Percentiles rank a stretch among this genome's conserved stretches.
phyloP scores from a whole-genome alignment of 805 yeast species.

The Jamesozyma lodderae region DNA sequence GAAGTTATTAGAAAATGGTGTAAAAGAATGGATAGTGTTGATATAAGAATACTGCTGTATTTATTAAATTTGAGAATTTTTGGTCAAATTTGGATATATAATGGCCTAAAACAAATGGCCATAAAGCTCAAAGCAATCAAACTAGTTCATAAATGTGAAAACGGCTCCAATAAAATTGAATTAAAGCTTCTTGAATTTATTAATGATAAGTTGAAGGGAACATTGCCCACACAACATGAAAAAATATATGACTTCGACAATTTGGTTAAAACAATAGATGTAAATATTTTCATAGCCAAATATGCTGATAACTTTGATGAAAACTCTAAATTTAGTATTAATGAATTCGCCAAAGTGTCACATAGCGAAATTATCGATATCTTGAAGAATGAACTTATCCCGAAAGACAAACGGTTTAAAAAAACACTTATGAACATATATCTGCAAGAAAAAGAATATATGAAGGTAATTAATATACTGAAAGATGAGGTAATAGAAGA shows the following conservation, averaged over 20 bases:
- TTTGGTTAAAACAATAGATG: constrained; percentile 19
- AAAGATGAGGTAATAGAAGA: constrained; percentile 2
- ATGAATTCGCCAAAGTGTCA: constrained; percentile 12
- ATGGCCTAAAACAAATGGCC: constrained; percentile 20
- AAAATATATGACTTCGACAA: constrained; percentile 7
- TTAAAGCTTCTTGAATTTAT: constrained; percentile 5
- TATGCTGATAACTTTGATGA: constrained; percentile 3
- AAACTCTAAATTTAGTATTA: constrained; percentile 6
- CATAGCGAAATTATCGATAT: constrained; percentile 12
- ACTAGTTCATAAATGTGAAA: constrained; percentile 15
- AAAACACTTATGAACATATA: constrained; percentile 12
- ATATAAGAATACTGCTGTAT: constrained; percentile 22
- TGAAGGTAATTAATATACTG: constrained; percentile 10
- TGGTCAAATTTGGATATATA: constrained; percentile 27
- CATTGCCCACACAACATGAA: not conserved
- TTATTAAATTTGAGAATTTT: constrained; percentile 18
- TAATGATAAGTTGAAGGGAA: not conserved
- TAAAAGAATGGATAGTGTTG: constrained; percentile 10
- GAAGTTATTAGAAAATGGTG: constrained; percentile 17
- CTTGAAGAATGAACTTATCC: constrained; percentile 5
- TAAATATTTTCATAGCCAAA: constrained; percentile 14
- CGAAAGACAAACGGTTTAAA: constrained; percentile 1
- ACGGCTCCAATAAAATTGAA: not conserved
- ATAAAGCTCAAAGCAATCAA: constrained; percentile 20
- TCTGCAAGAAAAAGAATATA: constrained; percentile 9